phyloP scores from a whole-genome alignment of 495 filamentous ascomycete genomes.

The Aspergillus wentii region DNA sequence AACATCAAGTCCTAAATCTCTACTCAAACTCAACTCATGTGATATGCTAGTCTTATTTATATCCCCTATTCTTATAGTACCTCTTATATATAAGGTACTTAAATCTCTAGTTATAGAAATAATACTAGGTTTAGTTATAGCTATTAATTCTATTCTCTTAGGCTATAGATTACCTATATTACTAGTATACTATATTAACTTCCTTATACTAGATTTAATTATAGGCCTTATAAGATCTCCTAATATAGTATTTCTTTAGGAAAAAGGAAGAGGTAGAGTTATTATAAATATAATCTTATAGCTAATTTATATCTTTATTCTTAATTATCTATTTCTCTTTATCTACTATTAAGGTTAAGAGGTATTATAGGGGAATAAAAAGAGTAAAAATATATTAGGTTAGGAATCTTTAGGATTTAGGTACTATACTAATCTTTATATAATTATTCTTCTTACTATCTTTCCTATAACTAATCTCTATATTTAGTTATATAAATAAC shows the following conservation, averaged over 20 bases:
- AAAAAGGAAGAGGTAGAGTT: too few species aligned
- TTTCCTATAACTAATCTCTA: background rate
- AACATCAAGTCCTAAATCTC: too few species aligned
- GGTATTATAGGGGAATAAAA: background rate
- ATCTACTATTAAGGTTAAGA: background rate
- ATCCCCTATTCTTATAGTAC: too few species aligned
- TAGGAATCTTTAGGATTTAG: background rate
- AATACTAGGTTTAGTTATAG: background rate
- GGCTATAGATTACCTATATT: background rate
- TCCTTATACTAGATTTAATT: background rate
- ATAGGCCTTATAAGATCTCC: background rate
- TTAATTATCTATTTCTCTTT: background rate
- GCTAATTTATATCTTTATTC: background rate
- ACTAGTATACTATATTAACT: slow-evolving; percentile 3
- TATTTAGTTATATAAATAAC: background rate
- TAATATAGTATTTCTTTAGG: background rate
- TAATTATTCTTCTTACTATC: too few species aligned
- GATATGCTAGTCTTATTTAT: too few species aligned
- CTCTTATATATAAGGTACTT: too few species aligned
- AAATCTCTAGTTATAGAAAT: too few species aligned
- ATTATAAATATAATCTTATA: background rate
- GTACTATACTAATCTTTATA: background rate
- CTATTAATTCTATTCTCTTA: background rate
- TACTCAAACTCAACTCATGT: too few species aligned
- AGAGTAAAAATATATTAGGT: background rate